phyloP scores from a whole-genome alignment of 495 filamentous ascomycete species.

The Aspergillus hancockii region DNA sequence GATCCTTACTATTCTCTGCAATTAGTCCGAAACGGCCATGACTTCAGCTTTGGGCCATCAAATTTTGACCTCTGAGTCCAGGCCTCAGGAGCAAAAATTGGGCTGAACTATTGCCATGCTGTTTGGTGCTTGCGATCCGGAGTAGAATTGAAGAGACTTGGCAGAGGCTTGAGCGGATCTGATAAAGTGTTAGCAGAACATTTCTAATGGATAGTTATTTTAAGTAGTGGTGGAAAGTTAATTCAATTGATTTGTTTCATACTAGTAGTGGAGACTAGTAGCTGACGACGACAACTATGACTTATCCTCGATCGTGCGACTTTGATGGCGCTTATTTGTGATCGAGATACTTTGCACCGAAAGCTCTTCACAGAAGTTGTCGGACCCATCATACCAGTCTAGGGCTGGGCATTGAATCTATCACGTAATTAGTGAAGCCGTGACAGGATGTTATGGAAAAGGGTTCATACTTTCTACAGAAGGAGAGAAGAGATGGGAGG shows the following conservation, averaged over 20 bases:
- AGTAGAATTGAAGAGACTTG: background rate
- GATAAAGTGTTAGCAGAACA: background rate
- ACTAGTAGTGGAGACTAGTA: background rate
- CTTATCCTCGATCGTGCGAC: background rate
- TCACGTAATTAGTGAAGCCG: background rate
- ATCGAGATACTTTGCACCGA: background rate
- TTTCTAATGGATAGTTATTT: background rate
- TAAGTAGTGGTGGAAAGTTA: background rate
- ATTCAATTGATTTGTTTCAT: background rate
- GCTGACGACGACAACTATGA: constrained; percentile 1
- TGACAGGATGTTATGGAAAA: background rate
- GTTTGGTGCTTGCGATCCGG: background rate
- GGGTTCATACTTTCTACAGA: too few species aligned
- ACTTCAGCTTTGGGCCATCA: background rate
- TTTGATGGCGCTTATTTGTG: background rate
- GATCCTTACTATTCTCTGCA: constrained; percentile 4
- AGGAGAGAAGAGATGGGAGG: too few species aligned
- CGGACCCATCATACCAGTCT: too few species aligned
- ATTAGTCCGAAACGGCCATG: background rate
- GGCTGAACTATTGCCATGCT: background rate
- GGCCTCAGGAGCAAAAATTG: background rate
- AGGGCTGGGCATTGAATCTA: background rate
- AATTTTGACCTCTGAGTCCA: background rate
- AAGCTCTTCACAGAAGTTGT: background rate
- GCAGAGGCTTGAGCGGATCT: constrained; percentile 1